Evolutionary conservation across 2,329 filamentous ascomycete genomes (phyloP), one percentile per base, ranked within the genome.

Genomic region (Pleomassaria siparia): DNA sequence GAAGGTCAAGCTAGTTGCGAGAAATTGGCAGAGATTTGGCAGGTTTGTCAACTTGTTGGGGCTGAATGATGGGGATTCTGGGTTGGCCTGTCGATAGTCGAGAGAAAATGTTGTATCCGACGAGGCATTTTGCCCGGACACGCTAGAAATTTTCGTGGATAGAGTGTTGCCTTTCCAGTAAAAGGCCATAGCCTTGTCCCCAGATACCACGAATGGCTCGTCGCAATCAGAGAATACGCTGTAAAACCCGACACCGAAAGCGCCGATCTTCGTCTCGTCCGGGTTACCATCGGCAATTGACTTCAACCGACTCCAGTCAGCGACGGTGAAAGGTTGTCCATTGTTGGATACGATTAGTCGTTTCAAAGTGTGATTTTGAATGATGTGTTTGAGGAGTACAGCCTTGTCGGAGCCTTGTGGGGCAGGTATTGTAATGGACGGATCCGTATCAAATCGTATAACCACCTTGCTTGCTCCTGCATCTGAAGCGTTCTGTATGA

Each of bases 91-190:
- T 64, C 94, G 83, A 71, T 97, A 96, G 66, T 97, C 91, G 39
- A 99, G 80, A 39, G 96, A 85, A 66, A 99, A 99, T n/a, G 87
- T 88, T 2, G 95, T 99, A 60, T 92, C 83, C 25, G 77, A 76
- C 46, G 79, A 87, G 13, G 78, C 74, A 62, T 90, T 80, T 20
- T 82, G 82, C 37, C 83, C 77, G 1, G 87, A 84, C 7, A 96
- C 74, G 56, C 85, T 84, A 18, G 94, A 80, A 58, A 90, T 89
- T 60, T 91, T 87, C 20, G 95, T 99, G 69, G 96, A 97, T 1
- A 99, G 80, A 4, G 90, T 89, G 69, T 97, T 97, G n/a, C 88
- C 91, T 71, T 96, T 97, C 95, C 94, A 99, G 75, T 96, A 99
- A 66, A 99, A 99, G 0, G 92, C 92, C 89, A 99, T 96, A 29